phyloP scores from a whole-genome alignment of 257 asterid genomes.

The Jasminum sambac region DNA sequence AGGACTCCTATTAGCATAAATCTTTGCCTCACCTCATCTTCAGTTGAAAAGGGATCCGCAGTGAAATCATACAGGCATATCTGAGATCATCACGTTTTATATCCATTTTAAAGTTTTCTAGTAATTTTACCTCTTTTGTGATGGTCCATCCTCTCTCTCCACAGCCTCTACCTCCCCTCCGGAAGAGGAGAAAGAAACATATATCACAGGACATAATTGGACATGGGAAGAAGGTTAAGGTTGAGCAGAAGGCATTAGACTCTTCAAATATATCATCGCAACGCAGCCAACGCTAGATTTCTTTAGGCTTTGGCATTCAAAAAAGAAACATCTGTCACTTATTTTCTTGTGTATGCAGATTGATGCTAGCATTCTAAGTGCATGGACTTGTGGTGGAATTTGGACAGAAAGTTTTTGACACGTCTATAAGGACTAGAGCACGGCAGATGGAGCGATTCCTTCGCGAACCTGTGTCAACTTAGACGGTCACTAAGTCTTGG shows the following conservation, averaged over 20 bases:
- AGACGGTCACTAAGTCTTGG: slow-evolving; percentile 14
- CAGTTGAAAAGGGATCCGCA: too few species aligned
- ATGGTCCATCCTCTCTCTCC: slow-evolving; percentile 14
- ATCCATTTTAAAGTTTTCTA: background rate
- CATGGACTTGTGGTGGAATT: slow-evolving; percentile 88
- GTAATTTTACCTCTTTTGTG: background rate
- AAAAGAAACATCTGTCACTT: slow-evolving; percentile 11
- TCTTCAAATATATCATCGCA: background rate
- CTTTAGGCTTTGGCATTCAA: background rate
- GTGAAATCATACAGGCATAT: background rate
- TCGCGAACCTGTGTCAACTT: slow-evolving; percentile 65
- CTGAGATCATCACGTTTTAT: background rate
- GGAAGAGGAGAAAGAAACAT: slow-evolving; percentile 82
- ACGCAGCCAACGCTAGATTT: background rate
- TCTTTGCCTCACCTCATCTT: too few species aligned
- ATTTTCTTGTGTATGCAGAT: slow-evolving; percentile 44
- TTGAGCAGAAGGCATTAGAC: slow-evolving; percentile 72
- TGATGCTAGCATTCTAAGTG: slow-evolving; percentile 90
- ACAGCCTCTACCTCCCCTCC: slow-evolving; percentile 82
- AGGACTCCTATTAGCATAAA: background rate
- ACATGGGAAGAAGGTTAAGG: slow-evolving; percentile 61
- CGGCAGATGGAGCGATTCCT: slow-evolving; percentile 97
- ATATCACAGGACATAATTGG: slow-evolving; percentile 79
- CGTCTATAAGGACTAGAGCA: slow-evolving; percentile 89
- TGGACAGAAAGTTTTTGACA: slow-evolving; percentile 75